These are phyloP conservation scores for Penicillium janthinellum DNA, from an alignment of 2,329 filamentous ascomycete species.

Conservation along the genomic window DNA sequence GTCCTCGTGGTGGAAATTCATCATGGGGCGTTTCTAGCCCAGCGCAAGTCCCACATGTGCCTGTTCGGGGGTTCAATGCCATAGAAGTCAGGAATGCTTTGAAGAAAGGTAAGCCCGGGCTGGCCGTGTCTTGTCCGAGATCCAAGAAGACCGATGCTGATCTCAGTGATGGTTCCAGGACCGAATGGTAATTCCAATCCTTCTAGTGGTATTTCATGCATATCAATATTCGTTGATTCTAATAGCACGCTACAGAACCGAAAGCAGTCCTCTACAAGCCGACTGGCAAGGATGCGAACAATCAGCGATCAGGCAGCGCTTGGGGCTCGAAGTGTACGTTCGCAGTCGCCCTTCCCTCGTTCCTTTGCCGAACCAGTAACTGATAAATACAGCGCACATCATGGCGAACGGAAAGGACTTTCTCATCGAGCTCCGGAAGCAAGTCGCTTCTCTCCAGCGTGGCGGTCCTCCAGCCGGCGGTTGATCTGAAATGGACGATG, in stretches of 20 bases:
- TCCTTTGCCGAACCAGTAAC: slow-evolving; percentile 9
- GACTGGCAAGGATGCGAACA: slow-evolving; percentile 39
- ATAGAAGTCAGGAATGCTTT: slow-evolving; percentile 45
- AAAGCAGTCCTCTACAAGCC: slow-evolving; percentile 45
- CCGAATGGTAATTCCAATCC: slow-evolving; percentile 31
- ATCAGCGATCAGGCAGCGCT: slow-evolving; percentile 40
- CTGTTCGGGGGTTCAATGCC: slow-evolving; percentile 49
- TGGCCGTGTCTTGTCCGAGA: neutral
- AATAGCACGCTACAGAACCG: slow-evolving; percentile 29
- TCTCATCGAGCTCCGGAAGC: slow-evolving; percentile 53
- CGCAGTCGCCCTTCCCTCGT: neutral
- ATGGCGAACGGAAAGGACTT: slow-evolving; percentile 55
- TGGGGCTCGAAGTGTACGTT: slow-evolving; percentile 50
- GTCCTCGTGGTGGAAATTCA: slow-evolving; percentile 34
- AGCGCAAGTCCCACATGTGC: slow-evolving; percentile 43
- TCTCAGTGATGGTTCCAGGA: slow-evolving; percentile 20
- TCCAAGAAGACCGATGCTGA: slow-evolving; percentile 8
- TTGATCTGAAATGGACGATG: slow-evolving; percentile 24
- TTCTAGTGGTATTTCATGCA: neutral
- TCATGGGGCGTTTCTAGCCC: slow-evolving; percentile 33
- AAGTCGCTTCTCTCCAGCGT: slow-evolving; percentile 46
- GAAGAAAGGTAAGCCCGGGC: slow-evolving; percentile 38
- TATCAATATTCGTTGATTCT: slow-evolving; percentile 5
- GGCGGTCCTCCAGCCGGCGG: slow-evolving; percentile 38
- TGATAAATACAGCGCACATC: slow-evolving; percentile 42